phyloP scores from a whole-genome alignment of 306 rosid genomes.

The Quercus engelmannii region DNA sequence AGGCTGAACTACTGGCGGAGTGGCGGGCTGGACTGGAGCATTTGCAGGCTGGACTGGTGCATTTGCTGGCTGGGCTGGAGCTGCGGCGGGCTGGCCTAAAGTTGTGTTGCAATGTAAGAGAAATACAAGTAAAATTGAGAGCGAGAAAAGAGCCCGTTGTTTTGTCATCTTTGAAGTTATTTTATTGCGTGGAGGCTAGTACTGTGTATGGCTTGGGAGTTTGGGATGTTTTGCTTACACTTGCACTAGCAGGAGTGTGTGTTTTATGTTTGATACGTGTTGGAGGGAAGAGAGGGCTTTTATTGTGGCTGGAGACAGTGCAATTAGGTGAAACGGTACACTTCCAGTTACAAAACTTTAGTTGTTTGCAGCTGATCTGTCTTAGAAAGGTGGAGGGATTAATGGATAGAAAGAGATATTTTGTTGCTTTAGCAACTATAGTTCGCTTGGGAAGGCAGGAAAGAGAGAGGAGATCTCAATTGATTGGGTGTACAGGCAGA shows the following conservation, averaged over 20 bases:
- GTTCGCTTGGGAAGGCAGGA: constrained; percentile 25
- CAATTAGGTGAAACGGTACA: constrained; percentile 21
- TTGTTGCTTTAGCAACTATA: neutral
- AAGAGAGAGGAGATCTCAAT: constrained; percentile 6
- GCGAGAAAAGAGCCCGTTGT: neutral
- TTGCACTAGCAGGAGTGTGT: neutral
- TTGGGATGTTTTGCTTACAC: too few relatives aligned
- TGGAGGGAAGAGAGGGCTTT: constrained; percentile 33
- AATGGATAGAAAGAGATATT: too few relatives aligned
- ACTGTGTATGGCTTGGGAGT: neutral
- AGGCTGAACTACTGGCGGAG: neutral
- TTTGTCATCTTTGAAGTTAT: constrained; percentile 24
- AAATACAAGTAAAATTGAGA: constrained; percentile 17
- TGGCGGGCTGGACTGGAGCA: neutral
- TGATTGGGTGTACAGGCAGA: too few relatives aligned
- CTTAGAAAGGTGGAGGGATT: constrained; percentile 38
- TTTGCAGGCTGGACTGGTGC: neutral
- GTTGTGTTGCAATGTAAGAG: constrained; percentile 10
- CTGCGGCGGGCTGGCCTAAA: neutral
- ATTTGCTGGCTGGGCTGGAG: too few relatives aligned
- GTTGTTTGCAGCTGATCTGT: constrained; percentile 30
- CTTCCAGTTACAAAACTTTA: constrained; percentile 15
- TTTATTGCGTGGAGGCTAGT: neutral
- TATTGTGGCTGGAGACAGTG: constrained; percentile 20
- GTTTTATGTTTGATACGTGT: constrained; percentile 3